Evolutionary conservation across 2,329 filamentous ascomycete species (phyloP), one percentile per base, ranked within the genome.

Genomic region (Malbranchea zuffiana): DNA sequence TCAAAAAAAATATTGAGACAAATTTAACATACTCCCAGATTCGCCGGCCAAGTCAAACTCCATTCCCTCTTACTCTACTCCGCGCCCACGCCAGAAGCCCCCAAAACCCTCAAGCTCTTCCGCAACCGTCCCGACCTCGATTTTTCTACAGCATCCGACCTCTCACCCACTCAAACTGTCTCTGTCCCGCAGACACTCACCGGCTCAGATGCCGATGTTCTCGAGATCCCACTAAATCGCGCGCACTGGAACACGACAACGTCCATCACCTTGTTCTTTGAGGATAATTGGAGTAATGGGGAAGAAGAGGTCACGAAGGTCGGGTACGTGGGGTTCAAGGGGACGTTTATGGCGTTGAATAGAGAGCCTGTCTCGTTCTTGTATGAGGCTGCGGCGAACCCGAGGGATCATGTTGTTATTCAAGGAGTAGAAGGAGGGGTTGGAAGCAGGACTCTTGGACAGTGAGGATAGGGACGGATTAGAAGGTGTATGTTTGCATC

Each of bases 301-400:
- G 82, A 85, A 10, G 83, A 87, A 54, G 83, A 92, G 38, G 76
- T 80, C 38, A 88, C 83, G 29, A 71, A 77, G 32, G 58, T 96
- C 2, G 78, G 70, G 44, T 98, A 95, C 62, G 46, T 96, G 39
- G 90, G 83, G 1, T 96, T 98, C 67, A 87, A 84, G 62, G 90
- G 90, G 16, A 84, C 94, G 61, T 96, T 85, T 71, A 90, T 90
- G 74, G 77, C 78, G 56, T 61, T 93, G 52, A 90, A 80, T 31
- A 71, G 80, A 38, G 84, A 88, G 55, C 86, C 90, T 1, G 67
- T 81, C 5, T 85, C 81, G 48, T 88, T 96, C 50, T 52, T 94
- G 43, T 98, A 96, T 60, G 90, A 98, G 70, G 82, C 86, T 12
- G 88, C 88, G 17, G 81, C 90, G 23, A 94, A 95, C 58, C 90